Percentiles rank a stretch among this genome's conserved stretches.
Evolutionary conservation across 495 filamentous ascomycete genomes (phyloP).

Genomic region (Mytilinidion resinicola): DNA sequence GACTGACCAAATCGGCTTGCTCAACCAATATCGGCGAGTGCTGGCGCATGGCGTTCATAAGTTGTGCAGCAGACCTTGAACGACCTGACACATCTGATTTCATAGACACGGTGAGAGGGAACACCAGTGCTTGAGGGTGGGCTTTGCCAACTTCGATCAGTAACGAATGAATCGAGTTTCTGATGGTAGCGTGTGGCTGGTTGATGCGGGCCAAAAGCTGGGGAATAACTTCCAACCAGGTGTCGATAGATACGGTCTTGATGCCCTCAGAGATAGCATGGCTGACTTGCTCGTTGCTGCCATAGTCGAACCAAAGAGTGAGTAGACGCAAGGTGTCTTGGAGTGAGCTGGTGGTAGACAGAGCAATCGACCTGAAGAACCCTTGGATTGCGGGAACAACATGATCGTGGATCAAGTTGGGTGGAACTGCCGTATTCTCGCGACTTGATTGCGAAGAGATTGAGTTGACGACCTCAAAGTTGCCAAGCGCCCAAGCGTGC

Average conservation of each 20-base stretch:
- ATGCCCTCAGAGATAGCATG: constrained; percentile 82
- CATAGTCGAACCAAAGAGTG: constrained; percentile 94
- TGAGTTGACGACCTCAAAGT: constrained; percentile 93
- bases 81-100: constrained; percentile 80
- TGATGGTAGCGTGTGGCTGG: constrained; percentile 78
- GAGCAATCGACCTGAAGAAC: constrained; percentile 90
- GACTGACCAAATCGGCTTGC: constrained; percentile 88
- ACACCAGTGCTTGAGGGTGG: constrained; percentile 97
- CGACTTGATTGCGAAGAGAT: constrained; percentile 57
- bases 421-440: constrained; percentile 50
- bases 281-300: constrained; percentile 81
- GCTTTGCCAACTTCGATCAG: constrained; percentile 85
- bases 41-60: constrained; percentile 97
- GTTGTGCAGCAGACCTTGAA: constrained; percentile 74
- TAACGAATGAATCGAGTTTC: constrained; percentile 82
- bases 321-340: constrained; percentile 91
- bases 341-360: constrained; percentile 84
- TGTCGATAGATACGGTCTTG: constrained; percentile 84
- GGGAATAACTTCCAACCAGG: constrained; percentile 96
- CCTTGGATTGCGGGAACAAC: constrained; percentile 90
- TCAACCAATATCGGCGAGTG: constrained; percentile 92
- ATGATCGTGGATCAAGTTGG: constrained; percentile 67
- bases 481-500: constrained; percentile 98
- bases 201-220: constrained; percentile 97
- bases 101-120: constrained; percentile 96